Evolutionary conservation across 2,329 filamentous ascomycete species (phyloP).

Genomic region (Claviceps digitariae): DNA sequence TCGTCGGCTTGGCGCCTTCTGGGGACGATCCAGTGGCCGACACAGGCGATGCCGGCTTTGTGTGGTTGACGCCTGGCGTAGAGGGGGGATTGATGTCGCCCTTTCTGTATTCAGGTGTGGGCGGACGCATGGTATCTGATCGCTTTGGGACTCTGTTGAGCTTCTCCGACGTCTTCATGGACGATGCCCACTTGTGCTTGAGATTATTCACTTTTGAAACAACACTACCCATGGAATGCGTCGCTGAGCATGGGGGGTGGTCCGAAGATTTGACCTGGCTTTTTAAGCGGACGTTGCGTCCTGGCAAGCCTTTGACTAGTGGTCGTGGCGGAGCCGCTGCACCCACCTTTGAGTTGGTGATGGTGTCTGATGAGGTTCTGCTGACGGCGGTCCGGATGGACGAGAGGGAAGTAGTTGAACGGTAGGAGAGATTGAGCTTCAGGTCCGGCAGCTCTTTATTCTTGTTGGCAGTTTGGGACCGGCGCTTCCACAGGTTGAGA

Average conservation of each 20-base stretch:
- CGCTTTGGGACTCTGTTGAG: constrained; percentile 1
- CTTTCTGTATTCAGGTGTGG: constrained; percentile 35
- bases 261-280: constrained; percentile 8
- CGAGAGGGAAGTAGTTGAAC: constrained; percentile 29
- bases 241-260: neutral
- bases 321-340: constrained; percentile 6
- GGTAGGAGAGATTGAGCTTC: constrained; percentile 34
- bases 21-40: constrained; percentile 27
- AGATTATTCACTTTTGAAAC: constrained; percentile 19
- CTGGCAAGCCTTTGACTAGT: constrained; percentile 13
- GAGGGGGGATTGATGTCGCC: constrained; percentile 24
- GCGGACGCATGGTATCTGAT: constrained; percentile 22
- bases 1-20: constrained; percentile 6
- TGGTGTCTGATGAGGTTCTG: neutral
- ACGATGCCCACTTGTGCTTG: constrained; percentile 12
- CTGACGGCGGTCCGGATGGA: constrained; percentile 4
- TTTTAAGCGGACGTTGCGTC: constrained; percentile 15
- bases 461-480: constrained; percentile 35
- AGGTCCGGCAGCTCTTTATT: constrained; percentile 33
- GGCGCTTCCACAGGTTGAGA: constrained; percentile 33
- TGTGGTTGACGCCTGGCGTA: constrained; percentile 20
- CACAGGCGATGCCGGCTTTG: constrained; percentile 31
- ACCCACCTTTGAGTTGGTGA: neutral
- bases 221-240: constrained; percentile 19
- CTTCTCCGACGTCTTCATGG: neutral